Percentiles rank a stretch among this genome's conserved stretches.
phyloP scores from a whole-genome alignment of 352 stramenopile species.

The Pythium periplocum region DNA sequence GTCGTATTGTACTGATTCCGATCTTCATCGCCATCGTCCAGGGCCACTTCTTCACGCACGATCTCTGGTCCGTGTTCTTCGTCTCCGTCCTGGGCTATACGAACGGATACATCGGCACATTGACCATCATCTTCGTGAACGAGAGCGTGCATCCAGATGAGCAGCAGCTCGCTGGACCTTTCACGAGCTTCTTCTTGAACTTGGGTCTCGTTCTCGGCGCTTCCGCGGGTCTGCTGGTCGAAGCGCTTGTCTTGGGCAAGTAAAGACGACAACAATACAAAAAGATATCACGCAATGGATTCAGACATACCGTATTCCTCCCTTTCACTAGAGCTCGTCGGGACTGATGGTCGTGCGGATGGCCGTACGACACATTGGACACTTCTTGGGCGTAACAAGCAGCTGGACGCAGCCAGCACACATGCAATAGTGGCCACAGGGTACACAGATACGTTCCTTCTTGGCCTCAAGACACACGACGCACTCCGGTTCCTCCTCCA shows the following conservation, averaged over 20 bases:
- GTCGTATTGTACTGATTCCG: slow-evolving; percentile 54
- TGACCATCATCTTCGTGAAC: slow-evolving; percentile 79
- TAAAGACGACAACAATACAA: slow-evolving; percentile 4
- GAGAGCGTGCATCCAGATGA: slow-evolving; percentile 72
- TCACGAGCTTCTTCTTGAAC: slow-evolving; percentile 85
- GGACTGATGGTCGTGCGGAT: slow-evolving; percentile 12
- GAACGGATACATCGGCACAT: slow-evolving; percentile 77
- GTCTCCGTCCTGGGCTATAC: slow-evolving; percentile 61
- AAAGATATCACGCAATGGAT: not conserved
- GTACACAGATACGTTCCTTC: slow-evolving; percentile 17
- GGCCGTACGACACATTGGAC: slow-evolving; percentile 11
- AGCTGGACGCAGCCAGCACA: slow-evolving; percentile 10
- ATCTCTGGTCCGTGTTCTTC: slow-evolving; percentile 69
- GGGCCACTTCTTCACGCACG: slow-evolving; percentile 57
- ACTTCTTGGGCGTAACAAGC: slow-evolving; percentile 13
- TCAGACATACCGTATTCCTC: too few relatives aligned
- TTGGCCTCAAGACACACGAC: slow-evolving; percentile 11
- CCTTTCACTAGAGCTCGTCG: slow-evolving; percentile 6
- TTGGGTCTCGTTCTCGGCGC: slow-evolving; percentile 78
- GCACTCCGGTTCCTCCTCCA: slow-evolving; percentile 16
- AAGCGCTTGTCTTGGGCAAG: slow-evolving; percentile 50
- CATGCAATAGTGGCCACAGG: slow-evolving; percentile 18
- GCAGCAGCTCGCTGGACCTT: slow-evolving; percentile 63
- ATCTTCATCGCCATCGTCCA: slow-evolving; percentile 72
- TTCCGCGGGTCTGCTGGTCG: slow-evolving; percentile 51